These are phyloP conservation scores for Carex littledalei DNA, from an alignment of 176 grass and related monocot species.

Conservation along the genomic window DNA sequence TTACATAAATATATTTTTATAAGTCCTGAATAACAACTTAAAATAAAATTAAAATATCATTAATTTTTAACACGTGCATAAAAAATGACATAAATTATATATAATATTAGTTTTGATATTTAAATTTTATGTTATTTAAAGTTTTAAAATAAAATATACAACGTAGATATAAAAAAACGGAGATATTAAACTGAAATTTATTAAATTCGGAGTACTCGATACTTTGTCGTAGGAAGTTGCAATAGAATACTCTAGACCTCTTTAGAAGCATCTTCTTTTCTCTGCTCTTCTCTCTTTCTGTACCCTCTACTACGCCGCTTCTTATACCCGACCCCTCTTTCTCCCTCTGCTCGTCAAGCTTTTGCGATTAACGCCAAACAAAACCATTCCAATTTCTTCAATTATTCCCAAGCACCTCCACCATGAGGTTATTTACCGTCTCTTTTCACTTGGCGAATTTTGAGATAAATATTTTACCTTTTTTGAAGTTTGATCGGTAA, in stretches of 20 bases:
- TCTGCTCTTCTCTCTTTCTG: not conserved
- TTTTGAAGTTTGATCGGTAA: not conserved
- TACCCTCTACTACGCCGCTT: not conserved
- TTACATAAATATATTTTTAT: no score
- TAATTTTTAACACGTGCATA: no score
- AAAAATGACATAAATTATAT: no score
- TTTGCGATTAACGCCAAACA: not conserved
- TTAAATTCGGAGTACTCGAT: no score
- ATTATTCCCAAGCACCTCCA: not conserved
- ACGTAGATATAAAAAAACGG: no score
- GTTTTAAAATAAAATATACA: no score
- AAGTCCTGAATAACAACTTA: no score
- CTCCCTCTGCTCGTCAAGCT: not conserved
- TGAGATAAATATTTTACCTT: not conserved
- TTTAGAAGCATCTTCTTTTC: slow-evolving; percentile 5
- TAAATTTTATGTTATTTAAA: no score
- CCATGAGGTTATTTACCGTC: not conserved
- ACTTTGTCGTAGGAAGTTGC: not conserved
- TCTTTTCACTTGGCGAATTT: not conserved
- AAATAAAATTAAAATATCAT: no score
- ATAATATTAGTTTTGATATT: no score
- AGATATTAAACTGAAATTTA: no score
- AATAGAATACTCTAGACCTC: slow-evolving; percentile 8
- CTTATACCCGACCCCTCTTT: not conserved
- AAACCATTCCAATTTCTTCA: not conserved